These are phyloP conservation scores for Huntiella omanensis DNA, from an alignment of 2,329 filamentous ascomycete genomes.

Conservation along the genomic window DNA sequence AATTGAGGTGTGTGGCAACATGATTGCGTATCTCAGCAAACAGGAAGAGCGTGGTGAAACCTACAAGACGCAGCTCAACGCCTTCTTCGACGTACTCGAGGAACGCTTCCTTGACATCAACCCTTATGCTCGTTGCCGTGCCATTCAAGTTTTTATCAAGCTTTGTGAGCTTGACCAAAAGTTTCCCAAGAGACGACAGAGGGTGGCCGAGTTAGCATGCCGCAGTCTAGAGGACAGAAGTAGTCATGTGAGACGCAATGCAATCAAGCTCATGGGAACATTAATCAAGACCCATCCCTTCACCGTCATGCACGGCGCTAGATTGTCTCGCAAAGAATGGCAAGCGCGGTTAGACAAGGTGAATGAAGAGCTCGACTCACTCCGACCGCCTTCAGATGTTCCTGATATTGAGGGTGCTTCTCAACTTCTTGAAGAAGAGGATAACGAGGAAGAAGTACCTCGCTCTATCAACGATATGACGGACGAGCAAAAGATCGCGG, in stretches of 20 bases:
- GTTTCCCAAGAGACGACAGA: constrained; percentile 79
- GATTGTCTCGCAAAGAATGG: constrained; percentile 76
- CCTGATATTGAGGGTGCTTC: constrained; percentile 60
- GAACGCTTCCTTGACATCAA: constrained; percentile 94
- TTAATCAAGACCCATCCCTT: constrained; percentile 92
- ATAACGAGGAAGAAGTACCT: constrained; percentile 49
- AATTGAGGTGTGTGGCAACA: constrained; percentile 92
- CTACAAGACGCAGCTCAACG: constrained; percentile 84
- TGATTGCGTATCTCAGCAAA: constrained; percentile 77
- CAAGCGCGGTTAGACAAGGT: constrained; percentile 62
- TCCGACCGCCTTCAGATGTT: constrained; percentile 59
- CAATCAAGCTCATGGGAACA: constrained; percentile 76
- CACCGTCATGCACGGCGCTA: constrained; percentile 73
- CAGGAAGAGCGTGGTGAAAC: constrained; percentile 84
- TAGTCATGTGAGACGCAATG: constrained; percentile 88
- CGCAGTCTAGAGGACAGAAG: constrained; percentile 93
- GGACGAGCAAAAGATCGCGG: constrained; percentile 57
- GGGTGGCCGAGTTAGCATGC: constrained; percentile 68
- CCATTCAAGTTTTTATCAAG: constrained; percentile 82
- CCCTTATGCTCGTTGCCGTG: constrained; percentile 80
- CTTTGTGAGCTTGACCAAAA: constrained; percentile 92
- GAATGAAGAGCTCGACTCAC: constrained; percentile 59
- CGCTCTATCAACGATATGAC: constrained; percentile 60
- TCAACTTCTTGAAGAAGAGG: constrained; percentile 71
- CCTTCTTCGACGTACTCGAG: constrained; percentile 91